These are phyloP conservation scores for Candida vartiovaarae DNA, from an alignment of 805 yeast genomes.

Conservation along the genomic window DNA sequence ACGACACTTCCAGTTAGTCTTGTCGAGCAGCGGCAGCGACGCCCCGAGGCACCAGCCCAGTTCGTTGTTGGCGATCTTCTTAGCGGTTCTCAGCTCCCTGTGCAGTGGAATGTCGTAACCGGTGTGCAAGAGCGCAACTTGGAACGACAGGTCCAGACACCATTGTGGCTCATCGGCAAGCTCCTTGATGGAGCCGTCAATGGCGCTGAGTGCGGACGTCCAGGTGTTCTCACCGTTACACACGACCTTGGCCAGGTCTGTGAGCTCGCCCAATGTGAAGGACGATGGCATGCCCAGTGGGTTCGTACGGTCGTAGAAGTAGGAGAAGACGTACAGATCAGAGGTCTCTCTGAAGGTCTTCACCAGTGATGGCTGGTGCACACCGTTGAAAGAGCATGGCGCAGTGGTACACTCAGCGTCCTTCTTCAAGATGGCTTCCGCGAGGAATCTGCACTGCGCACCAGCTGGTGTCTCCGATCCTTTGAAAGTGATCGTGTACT, in stretches of 20 bases:
- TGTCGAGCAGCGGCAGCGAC: constrained; percentile 80
- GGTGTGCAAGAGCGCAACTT: constrained; percentile 84
- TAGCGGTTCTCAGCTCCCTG: constrained; percentile 89
- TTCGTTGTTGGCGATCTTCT: constrained; percentile 82
- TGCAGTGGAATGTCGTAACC: constrained; percentile 92
- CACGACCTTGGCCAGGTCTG: constrained; percentile 73
- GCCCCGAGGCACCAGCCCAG: constrained; percentile 99
- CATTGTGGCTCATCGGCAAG: constrained; percentile 80
- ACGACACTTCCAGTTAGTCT: constrained; percentile 63
- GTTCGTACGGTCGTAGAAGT: constrained; percentile 88
- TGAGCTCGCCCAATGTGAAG: constrained; percentile 79
- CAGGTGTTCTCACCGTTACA: constrained; percentile 79
- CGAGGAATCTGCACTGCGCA: constrained; percentile 78
- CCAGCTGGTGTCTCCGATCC: constrained; percentile 64
- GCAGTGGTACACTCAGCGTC: constrained; percentile 64
- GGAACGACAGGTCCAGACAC: constrained; percentile 90
- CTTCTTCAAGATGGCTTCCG: constrained; percentile 79
- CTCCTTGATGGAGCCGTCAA: constrained; percentile 58
- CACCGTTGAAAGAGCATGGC: constrained; percentile 96
- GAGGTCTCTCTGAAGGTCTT: constrained; percentile 63
- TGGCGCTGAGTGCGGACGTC: constrained; percentile 57
- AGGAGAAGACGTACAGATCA: constrained; percentile 88
- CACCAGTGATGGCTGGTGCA: constrained; percentile 89
- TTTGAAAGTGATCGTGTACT: constrained; percentile 50
- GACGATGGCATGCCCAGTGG: constrained; percentile 93